These are phyloP conservation scores for Hyaloscypha variabilis DNA, from an alignment of 495 filamentous ascomycete species.

Conservation along the genomic window DNA sequence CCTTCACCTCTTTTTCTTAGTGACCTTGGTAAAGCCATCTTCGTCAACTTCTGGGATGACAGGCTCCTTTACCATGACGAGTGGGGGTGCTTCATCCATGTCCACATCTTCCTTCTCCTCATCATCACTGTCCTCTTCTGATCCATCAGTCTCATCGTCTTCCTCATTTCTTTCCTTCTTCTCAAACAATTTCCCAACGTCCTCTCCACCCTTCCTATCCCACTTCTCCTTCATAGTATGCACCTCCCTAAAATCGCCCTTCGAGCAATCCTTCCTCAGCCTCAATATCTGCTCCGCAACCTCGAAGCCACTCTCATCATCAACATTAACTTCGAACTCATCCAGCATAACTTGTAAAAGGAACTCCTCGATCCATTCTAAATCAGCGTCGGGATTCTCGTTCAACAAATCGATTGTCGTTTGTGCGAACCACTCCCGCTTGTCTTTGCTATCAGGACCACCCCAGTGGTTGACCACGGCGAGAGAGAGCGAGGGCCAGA, in stretches of 20 bases:
- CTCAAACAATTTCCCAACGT: conserved; percentile 54
- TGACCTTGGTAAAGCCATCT: conserved; percentile 91
- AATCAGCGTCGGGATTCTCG: conserved; percentile 72
- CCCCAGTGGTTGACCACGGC: conserved; percentile 89
- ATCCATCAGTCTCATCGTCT: conserved; percentile 51
- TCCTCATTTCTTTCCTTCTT: conserved; percentile 54
- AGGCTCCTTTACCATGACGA: conserved; percentile 65
- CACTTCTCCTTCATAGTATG: conserved; percentile 69
- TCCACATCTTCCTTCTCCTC: conserved; percentile 67
- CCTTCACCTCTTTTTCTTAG: conserved; percentile 63
- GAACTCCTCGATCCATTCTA: conserved; percentile 80
- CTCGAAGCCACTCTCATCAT: conserved; percentile 81
- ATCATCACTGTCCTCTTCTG: conserved; percentile 48
- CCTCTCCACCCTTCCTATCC: conserved; percentile 53
- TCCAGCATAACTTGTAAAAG: conserved; percentile 90
- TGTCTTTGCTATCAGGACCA: conserved; percentile 80
- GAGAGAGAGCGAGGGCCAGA: conserved; percentile 84
- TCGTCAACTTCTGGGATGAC: conserved; percentile 80
- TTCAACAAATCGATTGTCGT: conserved; percentile 81
- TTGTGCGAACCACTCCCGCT: conserved; percentile 95
- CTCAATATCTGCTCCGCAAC: conserved; percentile 74
- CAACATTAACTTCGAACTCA: conserved; percentile 89
- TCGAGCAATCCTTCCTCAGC: conserved; percentile 58
- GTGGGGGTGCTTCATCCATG: conserved; percentile 72
- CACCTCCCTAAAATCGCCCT: conserved; percentile 69